phyloP scores from a whole-genome alignment of 2,329 filamentous ascomycete species.

The Fusarium sororula region DNA sequence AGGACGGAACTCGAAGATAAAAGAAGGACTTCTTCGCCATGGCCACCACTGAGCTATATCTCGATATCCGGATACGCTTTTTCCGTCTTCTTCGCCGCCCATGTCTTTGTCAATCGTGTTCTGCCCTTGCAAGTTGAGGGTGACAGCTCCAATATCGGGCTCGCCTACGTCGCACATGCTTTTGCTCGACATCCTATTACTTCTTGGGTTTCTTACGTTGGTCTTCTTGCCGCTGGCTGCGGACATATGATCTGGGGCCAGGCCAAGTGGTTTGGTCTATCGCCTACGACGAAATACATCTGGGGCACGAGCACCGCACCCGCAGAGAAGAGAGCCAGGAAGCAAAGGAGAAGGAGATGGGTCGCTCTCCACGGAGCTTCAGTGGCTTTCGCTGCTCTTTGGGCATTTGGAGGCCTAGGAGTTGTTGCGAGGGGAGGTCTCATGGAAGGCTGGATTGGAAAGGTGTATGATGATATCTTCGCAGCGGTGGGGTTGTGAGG shows the following conservation, averaged over 20 bases:
- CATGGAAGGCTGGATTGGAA: conserved; percentile 81
- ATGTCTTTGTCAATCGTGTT: conserved; percentile 79
- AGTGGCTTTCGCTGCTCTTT: conserved; percentile 68
- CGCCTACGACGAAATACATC: conserved; percentile 64
- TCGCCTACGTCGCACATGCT: conserved; percentile 86
- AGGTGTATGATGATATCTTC: conserved; percentile 77
- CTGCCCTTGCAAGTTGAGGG: conserved; percentile 82
- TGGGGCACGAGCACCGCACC: conserved; percentile 52
- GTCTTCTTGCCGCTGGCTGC: conserved; percentile 72
- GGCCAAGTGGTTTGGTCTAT: conserved; percentile 80
- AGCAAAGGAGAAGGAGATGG: conserved; percentile 71
- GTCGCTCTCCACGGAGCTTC: conserved; percentile 75
- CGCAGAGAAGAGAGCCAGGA: conserved; percentile 60
- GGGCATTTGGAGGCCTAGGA: conserved; percentile 83
- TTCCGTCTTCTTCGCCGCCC: conserved; percentile 70
- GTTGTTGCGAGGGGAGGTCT: conserved; percentile 77
- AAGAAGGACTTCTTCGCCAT: conserved; percentile 50
- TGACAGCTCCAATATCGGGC: conserved; percentile 84
- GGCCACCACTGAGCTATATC: conserved; percentile 77
- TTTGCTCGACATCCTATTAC: conserved; percentile 76
- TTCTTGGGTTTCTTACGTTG: conserved; percentile 74
- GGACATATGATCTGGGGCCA: conserved; percentile 87
- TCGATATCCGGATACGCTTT: conserved; percentile 78
- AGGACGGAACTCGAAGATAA: conserved; percentile 41
- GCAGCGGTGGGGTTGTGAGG: conserved; percentile 44